Percentiles rank a stretch among this genome's conserved stretches.
These are phyloP conservation scores for Lathyrus oleraceus DNA, from an alignment of 306 rosid species.

Conservation along the genomic window DNA sequence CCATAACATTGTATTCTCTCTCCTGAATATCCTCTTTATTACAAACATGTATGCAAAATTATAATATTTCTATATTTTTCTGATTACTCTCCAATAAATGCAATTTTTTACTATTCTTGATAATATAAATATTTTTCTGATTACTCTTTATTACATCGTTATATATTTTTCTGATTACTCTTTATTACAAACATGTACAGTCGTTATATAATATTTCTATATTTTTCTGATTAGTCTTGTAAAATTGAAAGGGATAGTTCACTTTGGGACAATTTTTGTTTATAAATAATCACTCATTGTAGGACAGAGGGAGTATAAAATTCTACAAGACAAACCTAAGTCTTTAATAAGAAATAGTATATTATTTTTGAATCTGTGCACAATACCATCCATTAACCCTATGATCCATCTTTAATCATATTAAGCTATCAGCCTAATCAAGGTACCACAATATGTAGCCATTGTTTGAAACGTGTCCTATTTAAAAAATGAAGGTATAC, in stretches of 20 bases:
- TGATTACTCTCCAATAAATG: neutral
- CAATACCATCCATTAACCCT: neutral
- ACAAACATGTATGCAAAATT: neutral
- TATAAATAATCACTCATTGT: too few species aligned
- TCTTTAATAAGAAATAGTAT: neutral
- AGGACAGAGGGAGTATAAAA: neutral
- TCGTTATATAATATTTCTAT: too few species aligned
- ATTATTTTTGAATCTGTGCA: neutral
- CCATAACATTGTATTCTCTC: constrained; percentile 2
- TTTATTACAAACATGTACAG: too few species aligned
- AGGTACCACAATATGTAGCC: neutral
- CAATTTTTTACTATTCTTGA: neutral
- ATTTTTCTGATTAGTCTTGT: too few species aligned
- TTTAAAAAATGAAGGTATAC: constrained; percentile 1
- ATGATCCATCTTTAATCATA: neutral
- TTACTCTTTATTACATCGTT: too few species aligned
- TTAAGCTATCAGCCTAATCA: neutral
- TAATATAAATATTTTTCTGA: neutral
- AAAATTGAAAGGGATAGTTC: too few species aligned
- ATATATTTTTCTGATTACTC: too few species aligned
- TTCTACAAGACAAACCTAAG: constrained; percentile 6
- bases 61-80: constrained; percentile 1
- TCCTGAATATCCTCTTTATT: neutral
- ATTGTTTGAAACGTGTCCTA: constrained; percentile 19
- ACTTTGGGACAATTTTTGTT: too few species aligned